phyloP scores from a whole-genome alignment of 305 asterid species.

The Euphrasia arctica region DNA sequence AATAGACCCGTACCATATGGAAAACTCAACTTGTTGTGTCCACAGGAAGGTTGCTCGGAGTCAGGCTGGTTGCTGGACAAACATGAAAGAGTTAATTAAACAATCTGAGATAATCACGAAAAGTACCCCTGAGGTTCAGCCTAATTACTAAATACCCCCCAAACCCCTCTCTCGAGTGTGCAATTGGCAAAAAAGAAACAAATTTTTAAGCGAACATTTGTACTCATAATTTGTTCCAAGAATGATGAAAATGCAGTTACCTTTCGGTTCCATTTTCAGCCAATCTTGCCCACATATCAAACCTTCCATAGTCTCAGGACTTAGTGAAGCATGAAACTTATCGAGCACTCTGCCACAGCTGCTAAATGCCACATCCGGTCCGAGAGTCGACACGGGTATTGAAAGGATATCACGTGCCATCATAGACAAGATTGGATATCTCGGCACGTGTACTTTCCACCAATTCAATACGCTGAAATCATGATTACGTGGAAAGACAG shows the following conservation, averaged over 20 bases:
- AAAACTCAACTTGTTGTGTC: conserved; percentile 44
- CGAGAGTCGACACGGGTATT: conserved; percentile 76
- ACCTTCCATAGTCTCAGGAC: conserved; percentile 79
- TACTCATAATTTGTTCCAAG: not conserved
- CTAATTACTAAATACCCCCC: not conserved
- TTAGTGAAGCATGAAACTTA: conserved; percentile 48
- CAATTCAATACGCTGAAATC: conserved; percentile 89
- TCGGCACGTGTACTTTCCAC: conserved; percentile 98
- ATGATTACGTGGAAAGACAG: conserved; percentile 78
- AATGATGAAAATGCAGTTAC: conserved; percentile 33
- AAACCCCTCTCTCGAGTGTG: not conserved
- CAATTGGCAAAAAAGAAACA: not conserved
- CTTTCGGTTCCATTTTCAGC: conserved; percentile 71
- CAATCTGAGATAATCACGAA: not conserved
- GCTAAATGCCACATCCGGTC: conserved; percentile 62
- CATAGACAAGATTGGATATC: conserved; percentile 88
- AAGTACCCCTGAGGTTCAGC: not conserved
- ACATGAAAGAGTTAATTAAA: conserved; percentile 1
- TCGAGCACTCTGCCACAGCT: conserved; percentile 67
- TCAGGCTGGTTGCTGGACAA: conserved; percentile 45
- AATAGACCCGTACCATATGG: conserved; percentile 28
- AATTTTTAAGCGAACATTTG: not conserved
- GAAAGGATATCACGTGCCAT: conserved; percentile 92
- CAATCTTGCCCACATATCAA: conserved; percentile 92
- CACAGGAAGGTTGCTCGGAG: no score